These are phyloP conservation scores for Lolium rigidum DNA, from an alignment of 176 grass and related monocot species.

Conservation along the genomic window DNA sequence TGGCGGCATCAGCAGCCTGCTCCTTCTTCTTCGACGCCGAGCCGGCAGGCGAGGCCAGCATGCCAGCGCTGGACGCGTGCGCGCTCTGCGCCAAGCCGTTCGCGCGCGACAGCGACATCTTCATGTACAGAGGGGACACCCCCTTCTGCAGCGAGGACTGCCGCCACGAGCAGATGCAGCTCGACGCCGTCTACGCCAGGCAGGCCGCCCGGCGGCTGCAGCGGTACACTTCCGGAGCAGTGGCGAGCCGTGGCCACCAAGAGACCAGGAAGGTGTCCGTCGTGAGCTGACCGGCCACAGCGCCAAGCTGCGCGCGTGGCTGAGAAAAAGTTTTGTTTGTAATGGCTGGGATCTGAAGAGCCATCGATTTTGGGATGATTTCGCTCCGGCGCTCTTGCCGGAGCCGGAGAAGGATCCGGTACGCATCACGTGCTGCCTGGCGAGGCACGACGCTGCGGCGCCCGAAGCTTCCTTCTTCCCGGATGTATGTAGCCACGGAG, in stretches of 20 bases:
- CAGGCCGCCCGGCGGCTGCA: slow-evolving; percentile 9
- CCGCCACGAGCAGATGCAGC: slow-evolving; percentile 66
- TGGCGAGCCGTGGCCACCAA: background rate
- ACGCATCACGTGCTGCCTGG: too few species aligned
- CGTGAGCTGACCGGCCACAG: slow-evolving; percentile 19
- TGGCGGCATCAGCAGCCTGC: slow-evolving; percentile 20
- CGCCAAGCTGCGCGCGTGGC: background rate
- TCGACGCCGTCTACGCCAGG: slow-evolving; percentile 48
- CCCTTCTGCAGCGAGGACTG: slow-evolving; percentile 88
- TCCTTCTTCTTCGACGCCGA: slow-evolving; percentile 60
- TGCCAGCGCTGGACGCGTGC: slow-evolving; percentile 55
- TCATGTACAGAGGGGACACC: slow-evolving; percentile 84
- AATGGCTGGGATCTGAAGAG: background rate
- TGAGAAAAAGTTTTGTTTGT: background rate
- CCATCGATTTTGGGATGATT: background rate
- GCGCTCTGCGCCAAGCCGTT: slow-evolving; percentile 66
- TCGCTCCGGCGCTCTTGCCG: background rate
- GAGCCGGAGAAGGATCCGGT: background rate
- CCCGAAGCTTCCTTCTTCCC: too few species aligned
- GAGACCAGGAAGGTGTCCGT: slow-evolving; percentile 41
- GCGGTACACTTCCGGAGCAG: background rate
- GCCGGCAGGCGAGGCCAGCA: background rate
- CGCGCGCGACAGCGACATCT: slow-evolving; percentile 62
- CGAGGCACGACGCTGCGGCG: too few species aligned
- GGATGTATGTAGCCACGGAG: too few species aligned